These are phyloP conservation scores for Novakomyces olei DNA, from an alignment of 805 yeast genomes.

Conservation along the genomic window DNA sequence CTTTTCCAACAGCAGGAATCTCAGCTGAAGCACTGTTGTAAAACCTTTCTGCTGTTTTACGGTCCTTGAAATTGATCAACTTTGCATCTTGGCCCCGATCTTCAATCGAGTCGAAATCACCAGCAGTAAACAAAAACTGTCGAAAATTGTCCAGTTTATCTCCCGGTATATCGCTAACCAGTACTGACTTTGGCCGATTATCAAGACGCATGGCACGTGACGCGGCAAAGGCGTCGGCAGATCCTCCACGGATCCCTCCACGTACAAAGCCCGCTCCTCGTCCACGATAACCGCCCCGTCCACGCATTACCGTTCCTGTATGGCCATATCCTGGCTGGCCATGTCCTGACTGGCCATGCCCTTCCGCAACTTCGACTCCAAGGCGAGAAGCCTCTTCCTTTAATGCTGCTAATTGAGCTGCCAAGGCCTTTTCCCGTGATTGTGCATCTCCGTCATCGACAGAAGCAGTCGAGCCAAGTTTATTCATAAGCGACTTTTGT, in stretches of 20 bases:
- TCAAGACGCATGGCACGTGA: constrained; percentile 15
- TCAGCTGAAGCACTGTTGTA: constrained; percentile 9
- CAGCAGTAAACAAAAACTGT: constrained; percentile 13
- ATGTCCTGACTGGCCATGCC: no score
- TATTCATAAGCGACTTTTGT: constrained; percentile 8
- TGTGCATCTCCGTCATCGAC: constrained; percentile 7
- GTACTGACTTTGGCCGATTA: constrained; percentile 18
- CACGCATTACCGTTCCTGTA: constrained; percentile 5
- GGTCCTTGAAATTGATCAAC: constrained; percentile 16
- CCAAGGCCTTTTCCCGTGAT: constrained; percentile 15
- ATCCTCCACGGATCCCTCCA: constrained; percentile 10
- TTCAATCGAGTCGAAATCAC: constrained; percentile 12
- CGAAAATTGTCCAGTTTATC: constrained; percentile 17
- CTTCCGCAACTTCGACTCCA: constrained; percentile 12
- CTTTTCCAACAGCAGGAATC: no score
- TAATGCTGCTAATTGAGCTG: constrained; percentile 16
- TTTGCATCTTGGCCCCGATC: constrained; percentile 6
- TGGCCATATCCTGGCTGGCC: constrained; percentile 10
- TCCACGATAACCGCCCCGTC: constrained; percentile 2
- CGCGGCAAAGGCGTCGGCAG: constrained; percentile 11
- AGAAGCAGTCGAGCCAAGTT: constrained; percentile 6
- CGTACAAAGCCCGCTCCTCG: constrained; percentile 8
- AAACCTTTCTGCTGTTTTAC: constrained; percentile 19
- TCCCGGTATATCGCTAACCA: constrained; percentile 14
- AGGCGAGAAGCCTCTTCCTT: constrained; percentile 16